Base-by-base conservation (phyloP, 1,284 basidiomycete species). In the Fistulina hepatica region DNA sequence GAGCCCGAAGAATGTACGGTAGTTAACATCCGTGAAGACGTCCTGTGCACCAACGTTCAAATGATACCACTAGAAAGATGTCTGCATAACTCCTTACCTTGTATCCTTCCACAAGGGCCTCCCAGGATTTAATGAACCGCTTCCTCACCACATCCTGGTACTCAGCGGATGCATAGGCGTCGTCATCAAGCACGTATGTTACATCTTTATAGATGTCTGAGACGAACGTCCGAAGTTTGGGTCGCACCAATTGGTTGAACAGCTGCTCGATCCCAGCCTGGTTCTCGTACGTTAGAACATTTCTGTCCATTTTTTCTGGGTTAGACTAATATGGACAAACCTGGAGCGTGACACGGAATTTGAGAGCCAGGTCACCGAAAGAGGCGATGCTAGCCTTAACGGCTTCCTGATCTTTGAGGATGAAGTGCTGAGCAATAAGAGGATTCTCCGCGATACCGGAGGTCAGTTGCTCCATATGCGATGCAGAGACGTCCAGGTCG, bases 221-320 rank as follows among this genome's bases (percentile, higher is more conserved):
- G 25, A 97, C 69, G 33, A 98, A 64, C 9, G 76, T 81, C 13
- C 92, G 76, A 22, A 98, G 57, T 41, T 81, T 81, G 0, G 93
- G 89, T 17, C 90, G 73, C 40, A 93, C 72, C 7, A 97, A 68
- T 52, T 95, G 90, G 46, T 89, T 93, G 65, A 97, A 97, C 16
- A 97, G 65, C 51, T 93, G 89, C 48, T 97, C 94, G 27, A 97
- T 69, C 23, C 93, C 90, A 8, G 74, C 69, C 80, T 93, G 55
- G 2, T 44, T 16, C 20, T 35, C 34, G 28, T 22, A 38, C 24
- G 39, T 49, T 8, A 28, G 5, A 12, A 34, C 44, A 31, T 32
- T 43, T 38, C 26, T 26, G 19, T 45, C 12, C 40, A 44, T 36
- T 6, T 43, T 31, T 13, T 42, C 37, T 13, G 21, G 22, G n/a